A percentile compares a stretch with the other conserved stretches of the same genome.
These are phyloP conservation scores for Clonostachys rosea DNA, from an alignment of 2,329 filamentous ascomycete species.

Conservation along the genomic window DNA sequence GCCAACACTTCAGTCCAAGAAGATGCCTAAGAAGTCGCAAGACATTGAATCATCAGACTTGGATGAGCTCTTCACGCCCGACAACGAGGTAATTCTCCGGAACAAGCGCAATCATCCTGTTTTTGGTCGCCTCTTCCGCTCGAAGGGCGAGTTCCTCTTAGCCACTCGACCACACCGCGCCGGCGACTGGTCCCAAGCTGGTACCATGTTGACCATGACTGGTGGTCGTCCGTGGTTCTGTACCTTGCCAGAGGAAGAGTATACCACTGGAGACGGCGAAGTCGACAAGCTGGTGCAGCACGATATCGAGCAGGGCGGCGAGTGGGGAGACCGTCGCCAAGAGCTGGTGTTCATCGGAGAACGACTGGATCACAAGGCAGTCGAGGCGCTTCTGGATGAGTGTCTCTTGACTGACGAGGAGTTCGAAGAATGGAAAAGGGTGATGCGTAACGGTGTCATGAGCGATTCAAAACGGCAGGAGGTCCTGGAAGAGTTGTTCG, in stretches of 20 bases:
- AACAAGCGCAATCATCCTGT: slow-evolving; percentile 50
- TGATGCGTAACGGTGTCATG: slow-evolving; percentile 38
- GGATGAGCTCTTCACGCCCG: slow-evolving; percentile 13
- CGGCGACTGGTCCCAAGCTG: slow-evolving; percentile 61
- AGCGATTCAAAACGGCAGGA: slow-evolving; percentile 34
- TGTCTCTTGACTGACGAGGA: slow-evolving; percentile 61
- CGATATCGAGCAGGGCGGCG: slow-evolving; percentile 46
- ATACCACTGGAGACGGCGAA: slow-evolving; percentile 38
- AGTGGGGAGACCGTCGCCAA: slow-evolving; percentile 67
- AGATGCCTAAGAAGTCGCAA: slow-evolving; percentile 10
- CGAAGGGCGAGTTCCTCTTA: slow-evolving; percentile 58
- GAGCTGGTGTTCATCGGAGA: slow-evolving; percentile 74
- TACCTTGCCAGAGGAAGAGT: slow-evolving; percentile 46
- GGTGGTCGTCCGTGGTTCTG: slow-evolving; percentile 56
- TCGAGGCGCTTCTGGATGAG: slow-evolving; percentile 50
- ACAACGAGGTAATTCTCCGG: slow-evolving; percentile 39
- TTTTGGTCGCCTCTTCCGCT: slow-evolving; percentile 53
- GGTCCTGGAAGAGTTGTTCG: slow-evolving; percentile 43
- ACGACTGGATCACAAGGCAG: slow-evolving; percentile 43
- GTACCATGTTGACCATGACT: slow-evolving; percentile 57
- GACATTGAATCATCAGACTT: slow-evolving; percentile 9
- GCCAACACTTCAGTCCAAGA: slow-evolving; percentile 2
- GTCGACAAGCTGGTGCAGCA: slow-evolving; percentile 42
- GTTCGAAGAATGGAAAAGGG: slow-evolving; percentile 43
- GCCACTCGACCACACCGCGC: slow-evolving; percentile 49